Conservation (phyloP, 2,329 filamentous ascomycete genomes). For the Fusarium keratoplasticum region DNA sequence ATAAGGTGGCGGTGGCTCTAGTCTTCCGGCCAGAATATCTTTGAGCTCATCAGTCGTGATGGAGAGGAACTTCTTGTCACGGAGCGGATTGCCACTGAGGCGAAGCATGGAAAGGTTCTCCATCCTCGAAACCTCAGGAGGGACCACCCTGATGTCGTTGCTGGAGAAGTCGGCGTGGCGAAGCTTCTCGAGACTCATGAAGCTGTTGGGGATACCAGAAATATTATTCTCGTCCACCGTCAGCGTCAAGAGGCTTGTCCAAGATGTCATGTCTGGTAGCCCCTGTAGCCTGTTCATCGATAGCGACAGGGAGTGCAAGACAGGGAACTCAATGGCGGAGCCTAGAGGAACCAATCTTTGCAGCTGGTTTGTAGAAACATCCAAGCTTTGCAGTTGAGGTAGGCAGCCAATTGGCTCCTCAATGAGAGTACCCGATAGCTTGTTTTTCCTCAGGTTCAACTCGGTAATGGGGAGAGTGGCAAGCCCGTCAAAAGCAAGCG, state of each 20-base stretch:
- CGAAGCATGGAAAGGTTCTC: conserved; percentile 79
- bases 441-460: conserved; percentile 81
- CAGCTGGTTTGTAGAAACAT: conserved; percentile 82
- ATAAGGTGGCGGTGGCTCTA: conserved; percentile 67
- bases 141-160: conserved; percentile 83
- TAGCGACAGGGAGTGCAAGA: conserved; percentile 79
- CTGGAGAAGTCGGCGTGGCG: conserved; percentile 84
- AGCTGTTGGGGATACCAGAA: conserved; percentile 78
- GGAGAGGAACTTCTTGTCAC: conserved; percentile 86
- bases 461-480: conserved; percentile 77
- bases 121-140: conserved; percentile 84
- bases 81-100: conserved; percentile 88
- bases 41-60: conserved; percentile 87
- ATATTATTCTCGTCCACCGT: conserved; percentile 87
- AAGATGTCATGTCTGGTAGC: conserved; percentile 80
- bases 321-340: conserved; percentile 71
- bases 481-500: conserved; percentile 77
- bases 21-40: conserved; percentile 73
- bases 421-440: conserved; percentile 78
- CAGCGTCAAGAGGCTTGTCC: conserved; percentile 79
- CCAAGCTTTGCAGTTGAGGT: conserved; percentile 76
- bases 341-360: conserved; percentile 60
- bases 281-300: conserved; percentile 81
- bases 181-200: conserved; percentile 74
- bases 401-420: conserved; percentile 68